Evolutionary conservation across 768 basidiomycete genomes (phyloP), one percentile per base, ranked within the genome.

Genomic region (Cytidiella melzeri): DNA sequence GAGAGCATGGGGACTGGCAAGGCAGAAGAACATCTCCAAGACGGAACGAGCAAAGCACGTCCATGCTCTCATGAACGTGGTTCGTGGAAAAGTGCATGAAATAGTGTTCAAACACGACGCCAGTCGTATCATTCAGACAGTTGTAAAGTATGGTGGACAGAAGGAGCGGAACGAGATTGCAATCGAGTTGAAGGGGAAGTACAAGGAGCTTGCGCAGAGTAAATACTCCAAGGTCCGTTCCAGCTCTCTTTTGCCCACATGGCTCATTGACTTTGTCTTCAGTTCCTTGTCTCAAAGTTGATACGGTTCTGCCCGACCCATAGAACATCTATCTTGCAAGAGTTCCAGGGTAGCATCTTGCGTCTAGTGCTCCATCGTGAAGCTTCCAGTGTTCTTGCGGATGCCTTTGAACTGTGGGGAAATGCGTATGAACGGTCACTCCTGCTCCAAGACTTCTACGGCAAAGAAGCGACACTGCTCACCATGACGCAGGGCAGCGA

Each of bases 31-130:
- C 42, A 74, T 92, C 34, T 67, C 81, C 0, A 69, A 82, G 19
- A 65, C 78, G 21, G 86, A 94, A 58, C 80, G 92, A 20, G 80
- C 83, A 55, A 80, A 82, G 57, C 81, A 91, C 43, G 71, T 95
- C 50, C 70, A 75, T 41, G 77, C 80, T 23, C 75, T 97, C 7
- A 89, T 92, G 80, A 68, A 72, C 25, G 74, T 84, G 40, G 81
- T 92, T 19, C 79, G 85, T 19, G 92, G 91, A 4, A 81, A 83
- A 56, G 82, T 95, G 39, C 83, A 83, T 52, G 92, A 93, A 26
- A 82, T 95, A 30, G 84, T 88, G 1, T 77, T 90, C 62, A 95
- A 93, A 65, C 93, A 95, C 59, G 92, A 95, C 64, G 92, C 91
- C 6, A 92, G 90, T 59, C 79, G 84, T 55, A 91, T 91, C 52